phyloP scores from a whole-genome alignment of 257 asterid genomes.

The Ajuga chamaepitys region DNA sequence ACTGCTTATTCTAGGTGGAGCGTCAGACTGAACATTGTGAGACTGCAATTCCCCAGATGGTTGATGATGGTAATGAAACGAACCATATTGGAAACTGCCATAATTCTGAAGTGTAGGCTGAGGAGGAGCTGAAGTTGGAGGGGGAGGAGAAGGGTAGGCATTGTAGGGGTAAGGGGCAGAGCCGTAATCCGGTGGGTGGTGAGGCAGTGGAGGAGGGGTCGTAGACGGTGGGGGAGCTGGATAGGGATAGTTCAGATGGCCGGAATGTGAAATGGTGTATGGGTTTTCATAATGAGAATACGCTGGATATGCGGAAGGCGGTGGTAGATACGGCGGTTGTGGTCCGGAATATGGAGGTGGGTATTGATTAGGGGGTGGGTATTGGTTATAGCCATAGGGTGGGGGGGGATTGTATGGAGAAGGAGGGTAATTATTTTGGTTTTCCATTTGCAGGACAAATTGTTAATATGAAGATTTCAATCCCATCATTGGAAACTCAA shows the following conservation, averaged over 20 bases:
- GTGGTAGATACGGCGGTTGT: conserved; percentile 29
- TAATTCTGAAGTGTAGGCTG: conserved; percentile 28
- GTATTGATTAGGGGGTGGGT: conserved; percentile 24
- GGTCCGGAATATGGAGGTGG: conserved; percentile 28
- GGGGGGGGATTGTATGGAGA: conserved; percentile 50
- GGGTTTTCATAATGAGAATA: conserved; percentile 51
- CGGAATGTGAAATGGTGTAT: conserved; percentile 33
- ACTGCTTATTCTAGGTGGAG: too few species aligned
- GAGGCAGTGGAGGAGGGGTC: conserved; percentile 29
- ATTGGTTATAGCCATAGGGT: conserved; percentile 40
- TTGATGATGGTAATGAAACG: conserved; percentile 36
- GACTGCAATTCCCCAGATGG: too few species aligned
- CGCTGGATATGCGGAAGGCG: conserved; percentile 32
- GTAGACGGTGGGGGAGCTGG: conserved; percentile 27
- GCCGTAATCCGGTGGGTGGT: conserved; percentile 30
- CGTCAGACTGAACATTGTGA: too few species aligned
- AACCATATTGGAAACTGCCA: conserved; percentile 41
- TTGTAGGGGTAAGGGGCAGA: conserved; percentile 47
- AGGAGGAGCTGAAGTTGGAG: conserved; percentile 20
- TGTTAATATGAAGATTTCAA: conserved; percentile 8
- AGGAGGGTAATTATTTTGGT: conserved; percentile 47
- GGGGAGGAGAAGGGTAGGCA: conserved; percentile 41
- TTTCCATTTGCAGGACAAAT: conserved; percentile 43
- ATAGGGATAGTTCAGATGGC: conserved; percentile 33
- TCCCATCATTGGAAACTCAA: conserved; percentile 13